Percentiles rank a stretch among this genome's conserved stretches.
Evolutionary conservation across 2,329 filamentous ascomycete species (phyloP).

Genomic region (Huntiella abstrusa): DNA sequence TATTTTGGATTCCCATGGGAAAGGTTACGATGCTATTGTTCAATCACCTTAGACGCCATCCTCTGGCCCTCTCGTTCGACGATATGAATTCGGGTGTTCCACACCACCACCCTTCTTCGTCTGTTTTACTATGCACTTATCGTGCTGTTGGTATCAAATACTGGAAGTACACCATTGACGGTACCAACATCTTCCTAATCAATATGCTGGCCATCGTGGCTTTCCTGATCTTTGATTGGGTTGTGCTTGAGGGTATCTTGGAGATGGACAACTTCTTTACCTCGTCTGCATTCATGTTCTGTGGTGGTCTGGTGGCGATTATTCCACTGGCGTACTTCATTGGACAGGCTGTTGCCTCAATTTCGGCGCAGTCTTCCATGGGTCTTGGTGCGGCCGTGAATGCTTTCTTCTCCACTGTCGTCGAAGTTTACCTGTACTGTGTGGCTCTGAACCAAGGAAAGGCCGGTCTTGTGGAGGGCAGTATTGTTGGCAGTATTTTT

Average conservation of each 20-base stretch:
- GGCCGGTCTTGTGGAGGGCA: constrained; percentile 80
- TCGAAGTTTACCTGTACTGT: constrained; percentile 96
- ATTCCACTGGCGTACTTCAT: constrained; percentile 97
- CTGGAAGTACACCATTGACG: constrained; percentile 98
- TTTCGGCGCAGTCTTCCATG: constrained; percentile 97
- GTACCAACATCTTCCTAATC: constrained; percentile 97
- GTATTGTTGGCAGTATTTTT: constrained; percentile 94
- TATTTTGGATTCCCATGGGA: constrained; percentile 98
- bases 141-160: constrained; percentile 85
- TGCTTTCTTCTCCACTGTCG: constrained; percentile 92
- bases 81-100: constrained; percentile 58
- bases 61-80: constrained; percentile 82
- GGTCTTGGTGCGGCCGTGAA: constrained; percentile 92
- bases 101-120: constrained; percentile 54
- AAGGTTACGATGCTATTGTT: constrained; percentile 81
- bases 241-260: constrained; percentile 50
- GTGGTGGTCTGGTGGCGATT: constrained; percentile 69
- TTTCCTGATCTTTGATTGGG: constrained; percentile 89
- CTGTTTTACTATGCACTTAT: constrained; percentile 90
- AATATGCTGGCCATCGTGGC: constrained; percentile 87
- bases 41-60: constrained; percentile 80
- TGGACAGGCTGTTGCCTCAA: constrained; percentile 92
- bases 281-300: constrained; percentile 69
- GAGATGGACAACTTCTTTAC: constrained; percentile 57
- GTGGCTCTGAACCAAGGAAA: constrained; percentile 86